Evolutionary conservation across 202 grass and related monocot species (phyloP).

Genomic region (Schoenoplectus tabernaemontani): DNA sequence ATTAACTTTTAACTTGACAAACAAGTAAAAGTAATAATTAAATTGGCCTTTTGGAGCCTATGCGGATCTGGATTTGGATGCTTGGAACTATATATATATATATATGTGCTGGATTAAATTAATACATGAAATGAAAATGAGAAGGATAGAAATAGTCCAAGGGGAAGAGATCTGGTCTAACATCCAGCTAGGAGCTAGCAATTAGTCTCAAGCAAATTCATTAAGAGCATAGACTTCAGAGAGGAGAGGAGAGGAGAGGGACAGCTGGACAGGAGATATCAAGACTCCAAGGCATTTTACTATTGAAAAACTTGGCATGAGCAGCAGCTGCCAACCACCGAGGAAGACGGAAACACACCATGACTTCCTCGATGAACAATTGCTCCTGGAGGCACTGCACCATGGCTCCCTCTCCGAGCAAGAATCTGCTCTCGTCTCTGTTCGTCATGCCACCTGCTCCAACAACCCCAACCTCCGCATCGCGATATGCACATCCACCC

Average conservation of each 20-base stretch:
- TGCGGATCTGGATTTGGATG: neutral
- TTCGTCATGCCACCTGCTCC: constrained; percentile 1
- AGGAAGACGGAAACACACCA: neutral
- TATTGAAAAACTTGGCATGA: no score
- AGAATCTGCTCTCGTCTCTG: neutral
- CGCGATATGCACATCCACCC: neutral
- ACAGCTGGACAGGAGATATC: neutral
- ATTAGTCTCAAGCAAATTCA: neutral
- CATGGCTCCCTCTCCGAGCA: constrained; percentile 2
- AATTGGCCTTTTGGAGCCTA: neutral
- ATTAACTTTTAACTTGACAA: no score
- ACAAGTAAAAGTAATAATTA: no score
- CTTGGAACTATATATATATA: neutral
- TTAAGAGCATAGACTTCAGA: neutral
- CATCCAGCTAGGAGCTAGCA: neutral
- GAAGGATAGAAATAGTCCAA: neutral
- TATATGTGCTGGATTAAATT: no score
- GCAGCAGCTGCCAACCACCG: neutral
- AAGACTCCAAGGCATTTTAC: neutral
- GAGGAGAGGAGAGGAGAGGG: neutral
- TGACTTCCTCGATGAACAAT: neutral
- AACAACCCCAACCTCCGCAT: constrained; percentile 15
- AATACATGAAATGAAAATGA: neutral
- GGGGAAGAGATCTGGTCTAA: neutral
- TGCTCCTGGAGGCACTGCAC: neutral